Percentiles rank a stretch among this genome's conserved stretches.
phyloP scores from a whole-genome alignment of 345 rosid species.

The Citrus glauca region DNA sequence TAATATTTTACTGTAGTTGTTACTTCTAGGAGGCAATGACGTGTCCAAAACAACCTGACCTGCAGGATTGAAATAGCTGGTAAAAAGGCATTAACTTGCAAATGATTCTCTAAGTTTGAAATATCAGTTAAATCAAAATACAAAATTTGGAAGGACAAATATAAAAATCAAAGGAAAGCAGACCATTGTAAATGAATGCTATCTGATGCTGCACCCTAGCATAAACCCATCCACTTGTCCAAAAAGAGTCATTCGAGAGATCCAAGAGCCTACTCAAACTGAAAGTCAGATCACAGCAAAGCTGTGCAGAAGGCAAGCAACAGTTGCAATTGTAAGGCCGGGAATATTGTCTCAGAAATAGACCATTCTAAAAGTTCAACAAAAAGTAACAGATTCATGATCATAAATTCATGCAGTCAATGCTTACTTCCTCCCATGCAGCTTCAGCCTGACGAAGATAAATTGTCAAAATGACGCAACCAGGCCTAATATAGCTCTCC shows the following conservation, averaged over 20 bases:
- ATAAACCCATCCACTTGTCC: constrained; percentile 91
- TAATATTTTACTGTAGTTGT: constrained; percentile 48
- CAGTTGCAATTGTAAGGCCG: constrained; percentile 17
- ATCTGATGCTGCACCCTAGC: constrained; percentile 72
- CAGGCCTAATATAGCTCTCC: constrained; percentile 99
- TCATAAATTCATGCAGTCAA: constrained; percentile 12
- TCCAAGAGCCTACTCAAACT: constrained; percentile 80
- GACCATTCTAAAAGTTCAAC: background rate
- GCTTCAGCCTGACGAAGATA: constrained; percentile 86
- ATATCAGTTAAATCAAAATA: background rate
- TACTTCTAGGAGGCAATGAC: constrained; percentile 57
- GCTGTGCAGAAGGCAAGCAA: constrained; percentile 41
- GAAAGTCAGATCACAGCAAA: constrained; percentile 63
- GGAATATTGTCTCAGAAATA: background rate
- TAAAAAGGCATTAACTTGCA: constrained; percentile 15
- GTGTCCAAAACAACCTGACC: constrained; percentile 83
- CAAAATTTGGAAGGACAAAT: background rate
- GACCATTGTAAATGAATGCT: constrained; percentile 76
- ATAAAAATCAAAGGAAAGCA: constrained; percentile 20
- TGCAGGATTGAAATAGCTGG: constrained; percentile 31
- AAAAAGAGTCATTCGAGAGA: constrained; percentile 67
- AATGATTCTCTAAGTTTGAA: background rate
- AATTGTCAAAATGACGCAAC: constrained; percentile 79
- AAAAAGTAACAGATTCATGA: background rate
- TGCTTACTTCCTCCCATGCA: constrained; percentile 89